Base-by-base conservation (phyloP, 768 basidiomycete species). In the Termitomyces sp. region DNA sequence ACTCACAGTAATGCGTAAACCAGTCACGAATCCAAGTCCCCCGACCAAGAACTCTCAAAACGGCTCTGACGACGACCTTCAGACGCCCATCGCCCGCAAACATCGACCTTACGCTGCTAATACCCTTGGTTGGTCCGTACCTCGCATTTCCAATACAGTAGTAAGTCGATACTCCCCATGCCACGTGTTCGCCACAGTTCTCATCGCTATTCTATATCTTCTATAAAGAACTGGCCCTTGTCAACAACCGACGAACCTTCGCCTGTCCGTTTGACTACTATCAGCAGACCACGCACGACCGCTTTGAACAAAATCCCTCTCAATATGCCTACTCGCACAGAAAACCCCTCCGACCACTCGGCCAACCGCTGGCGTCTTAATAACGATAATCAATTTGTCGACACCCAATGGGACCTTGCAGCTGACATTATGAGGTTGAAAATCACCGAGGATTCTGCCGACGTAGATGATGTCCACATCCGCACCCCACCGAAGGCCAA, bases 341-440 rank as follows among this genome's bases (percentile, higher is more conserved):
- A 78, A 59, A 71, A 69, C 53, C 39, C 70, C 33, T 68, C 80
- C 53, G 78, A 79, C 60, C 74, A 76, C 61, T 66, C 78, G 58
- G 64, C 75, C 60, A 76, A 76, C 58, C 84, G 84, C 62, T 89
- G 88, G 88, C 81, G 82, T 64, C 73, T 86, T 66, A 86, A 84
- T 63, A 79, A 74, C 58, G 82, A 77, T 55, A 88, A 85, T 63
- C 86, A 86, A 64, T 74, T 87, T 58, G 77, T 85, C 61, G 85
- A 89, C 69, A 64, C 82, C 53, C 72, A 83, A 48, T 91, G 89
- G 89, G 85, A 86, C 54, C 78, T 91, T 58, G 77, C 87, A 40
- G 86, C 89, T 67, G 86, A 87, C 61, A 83, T 92, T 53, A 85
- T 83, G 62, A 83, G 86, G 70, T 73, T 91, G 62, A 86, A 87